phyloP scores from a whole-genome alignment of 305 asterid genomes.

The Andrographis paniculata region DNA sequence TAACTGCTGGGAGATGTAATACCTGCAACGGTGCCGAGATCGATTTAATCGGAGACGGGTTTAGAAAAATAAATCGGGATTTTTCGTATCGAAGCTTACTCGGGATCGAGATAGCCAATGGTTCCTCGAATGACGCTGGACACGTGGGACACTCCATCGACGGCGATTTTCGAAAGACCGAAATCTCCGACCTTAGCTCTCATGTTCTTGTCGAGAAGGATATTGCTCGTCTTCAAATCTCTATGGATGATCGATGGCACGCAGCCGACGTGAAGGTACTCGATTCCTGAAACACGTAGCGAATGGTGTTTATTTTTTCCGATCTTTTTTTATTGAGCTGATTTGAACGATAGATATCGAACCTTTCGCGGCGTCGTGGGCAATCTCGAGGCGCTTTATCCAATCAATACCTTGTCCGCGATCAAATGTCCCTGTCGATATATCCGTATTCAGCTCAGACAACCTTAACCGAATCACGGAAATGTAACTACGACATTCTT shows the following conservation, averaged over 20 bases:
- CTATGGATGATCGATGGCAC: slow-evolving; percentile 93
- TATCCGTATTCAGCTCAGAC: slow-evolving; percentile 7
- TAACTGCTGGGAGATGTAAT: slow-evolving; percentile 92
- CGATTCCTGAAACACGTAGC: slow-evolving; percentile 71
- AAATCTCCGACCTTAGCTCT: slow-evolving; percentile 97
- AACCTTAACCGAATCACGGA: neutral
- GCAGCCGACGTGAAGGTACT: slow-evolving; percentile 96
- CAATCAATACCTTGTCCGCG: slow-evolving; percentile 67
- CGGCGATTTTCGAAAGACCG: slow-evolving; percentile 94
- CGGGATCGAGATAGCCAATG: slow-evolving; percentile 98
- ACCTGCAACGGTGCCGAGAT: slow-evolving; percentile 34
- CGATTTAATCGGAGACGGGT: too few relatives aligned
- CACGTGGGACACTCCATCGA: slow-evolving; percentile 96
- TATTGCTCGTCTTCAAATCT: slow-evolving; percentile 92
- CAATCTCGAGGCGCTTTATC: slow-evolving; percentile 95
- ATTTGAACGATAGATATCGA: slow-evolving; percentile 19
- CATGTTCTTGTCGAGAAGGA: slow-evolving; percentile 85
- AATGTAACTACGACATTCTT: slow-evolving; percentile 14
- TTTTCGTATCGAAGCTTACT: slow-evolving; percentile 40
- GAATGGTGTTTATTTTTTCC: too few relatives aligned
- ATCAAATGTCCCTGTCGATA: slow-evolving; percentile 49
- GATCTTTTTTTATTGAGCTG: too few relatives aligned
- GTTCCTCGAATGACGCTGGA: slow-evolving; percentile 98
- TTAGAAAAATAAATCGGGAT: too few relatives aligned
- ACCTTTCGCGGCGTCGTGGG: slow-evolving; percentile 98